Percentiles rank a stretch among this genome's conserved stretches.
phyloP scores from a whole-genome alignment of 768 basidiomycete species.

The Boletus subparvulus region DNA sequence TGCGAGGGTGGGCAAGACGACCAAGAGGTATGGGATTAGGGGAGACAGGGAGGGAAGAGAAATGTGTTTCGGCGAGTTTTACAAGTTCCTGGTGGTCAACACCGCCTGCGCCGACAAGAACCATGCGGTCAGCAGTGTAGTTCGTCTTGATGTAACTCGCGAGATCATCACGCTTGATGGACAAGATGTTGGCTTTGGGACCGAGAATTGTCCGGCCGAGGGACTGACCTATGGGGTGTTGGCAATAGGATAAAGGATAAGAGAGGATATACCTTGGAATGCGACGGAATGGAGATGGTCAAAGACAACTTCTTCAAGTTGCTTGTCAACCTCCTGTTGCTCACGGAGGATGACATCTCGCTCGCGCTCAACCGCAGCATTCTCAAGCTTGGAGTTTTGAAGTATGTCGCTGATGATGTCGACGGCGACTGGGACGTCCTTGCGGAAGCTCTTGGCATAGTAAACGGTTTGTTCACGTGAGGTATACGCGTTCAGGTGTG shows the following conservation, averaged over 20 bases:
- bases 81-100: conserved; percentile 91
- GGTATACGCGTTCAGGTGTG: conserved; percentile 97
- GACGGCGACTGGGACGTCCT: conserved; percentile 87
- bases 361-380: conserved; percentile 86
- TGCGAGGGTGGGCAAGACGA: conserved; percentile 69
- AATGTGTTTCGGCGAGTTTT: conserved; percentile 92
- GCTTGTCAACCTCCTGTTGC: conserved; percentile 99
- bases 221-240: conserved; percentile 66
- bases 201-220: conserved; percentile 97
- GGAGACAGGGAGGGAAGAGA: conserved; percentile 85
- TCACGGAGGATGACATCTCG: conserved; percentile 95
- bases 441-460: conserved; percentile 97
- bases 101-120: conserved; percentile 95
- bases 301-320: conserved; percentile 97
- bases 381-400: conserved; percentile 93
- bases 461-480: conserved; percentile 99
- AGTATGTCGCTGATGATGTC: conserved; percentile 99
- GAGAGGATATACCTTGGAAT: conserved; percentile 70
- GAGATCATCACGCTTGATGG: conserved; percentile 90
- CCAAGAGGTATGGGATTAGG: conserved; percentile 87
- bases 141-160: conserved; percentile 92
- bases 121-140: conserved; percentile 99
- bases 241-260: conserved; percentile 7
- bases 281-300: conserved; percentile 97
- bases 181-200: conserved; percentile 92